Evolutionary conservation across 345 rosid species (phyloP).

Genomic region (Diplotaxis tenuifolia): DNA sequence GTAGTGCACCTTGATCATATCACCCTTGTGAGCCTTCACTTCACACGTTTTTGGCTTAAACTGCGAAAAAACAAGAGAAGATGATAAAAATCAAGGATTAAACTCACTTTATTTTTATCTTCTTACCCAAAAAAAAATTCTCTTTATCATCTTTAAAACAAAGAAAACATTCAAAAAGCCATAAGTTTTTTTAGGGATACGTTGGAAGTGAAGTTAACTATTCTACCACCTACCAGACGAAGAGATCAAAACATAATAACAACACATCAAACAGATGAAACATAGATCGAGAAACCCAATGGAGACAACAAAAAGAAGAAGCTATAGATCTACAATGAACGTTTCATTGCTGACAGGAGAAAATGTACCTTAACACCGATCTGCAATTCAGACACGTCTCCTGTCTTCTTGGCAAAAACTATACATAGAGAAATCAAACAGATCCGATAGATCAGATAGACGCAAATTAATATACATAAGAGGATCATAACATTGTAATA

Average conservation of each 20-base stretch:
- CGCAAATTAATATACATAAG: neutral
- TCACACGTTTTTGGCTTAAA: constrained; percentile 73
- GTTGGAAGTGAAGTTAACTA: no score
- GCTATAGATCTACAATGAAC: neutral
- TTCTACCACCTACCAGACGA: no score
- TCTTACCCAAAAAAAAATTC: no score
- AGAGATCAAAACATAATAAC: neutral
- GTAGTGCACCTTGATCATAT: constrained; percentile 78
- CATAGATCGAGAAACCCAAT: no score
- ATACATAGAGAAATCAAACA: neutral
- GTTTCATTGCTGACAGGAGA: neutral
- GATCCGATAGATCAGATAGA: constrained; percentile 15
- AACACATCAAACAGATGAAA: neutral
- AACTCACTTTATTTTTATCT: neutral
- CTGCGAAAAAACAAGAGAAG: constrained; percentile 34
- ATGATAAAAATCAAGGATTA: neutral
- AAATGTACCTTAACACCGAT: constrained; percentile 83
- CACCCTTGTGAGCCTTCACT: constrained; percentile 86
- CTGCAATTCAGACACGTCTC: constrained; percentile 80
- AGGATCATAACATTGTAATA: neutral
- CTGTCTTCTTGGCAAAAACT: constrained; percentile 65
- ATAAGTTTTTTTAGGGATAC: neutral
- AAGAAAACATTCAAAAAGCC: neutral
- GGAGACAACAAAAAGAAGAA: neutral
- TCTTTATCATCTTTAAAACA: neutral